Percentiles rank a stretch among this genome's conserved stretches.
Evolutionary conservation across 148 eudicot genomes (phyloP).

Genomic region (Vaccinium macrocarpon): DNA sequence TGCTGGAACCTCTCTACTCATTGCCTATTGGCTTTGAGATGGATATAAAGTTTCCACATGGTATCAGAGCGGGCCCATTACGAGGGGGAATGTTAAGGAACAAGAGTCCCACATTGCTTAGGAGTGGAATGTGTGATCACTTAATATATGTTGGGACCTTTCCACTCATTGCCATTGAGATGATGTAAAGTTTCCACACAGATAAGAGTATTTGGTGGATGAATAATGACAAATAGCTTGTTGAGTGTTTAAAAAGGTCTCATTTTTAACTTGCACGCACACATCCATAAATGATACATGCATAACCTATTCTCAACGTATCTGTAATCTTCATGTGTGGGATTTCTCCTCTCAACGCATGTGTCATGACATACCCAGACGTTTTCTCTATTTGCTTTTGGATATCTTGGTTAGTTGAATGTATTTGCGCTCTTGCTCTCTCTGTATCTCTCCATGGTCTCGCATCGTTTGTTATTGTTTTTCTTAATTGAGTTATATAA

Average conservation of each 20-base stretch:
- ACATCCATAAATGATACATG: neutral
- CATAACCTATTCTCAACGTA: neutral
- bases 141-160: too few species aligned
- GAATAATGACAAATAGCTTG: slow-evolving; percentile 2
- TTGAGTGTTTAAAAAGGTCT: neutral
- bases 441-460: neutral
- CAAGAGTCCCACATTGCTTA: too few species aligned
- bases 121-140: too few species aligned
- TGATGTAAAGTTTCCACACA: too few species aligned
- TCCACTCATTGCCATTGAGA: too few species aligned
- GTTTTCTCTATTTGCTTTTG: slow-evolving; percentile 3
- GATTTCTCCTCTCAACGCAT: neutral
- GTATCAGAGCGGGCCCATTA: too few species aligned
- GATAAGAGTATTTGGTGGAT: neutral
- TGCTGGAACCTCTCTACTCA: too few species aligned
- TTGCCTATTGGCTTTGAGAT: too few species aligned
- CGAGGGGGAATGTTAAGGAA: too few species aligned
- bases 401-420: neutral
- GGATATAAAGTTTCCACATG: too few species aligned
- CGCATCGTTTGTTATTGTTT: neutral
- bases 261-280: neutral
- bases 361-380: neutral
- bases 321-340: neutral
- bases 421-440: neutral
- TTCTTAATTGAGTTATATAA: too few species aligned